A percentile compares a stretch with the other conserved stretches of the same genome.
Evolutionary conservation across 2,329 filamentous ascomycete genomes (phyloP).

Genomic region (Colletotrichum agaves): DNA sequence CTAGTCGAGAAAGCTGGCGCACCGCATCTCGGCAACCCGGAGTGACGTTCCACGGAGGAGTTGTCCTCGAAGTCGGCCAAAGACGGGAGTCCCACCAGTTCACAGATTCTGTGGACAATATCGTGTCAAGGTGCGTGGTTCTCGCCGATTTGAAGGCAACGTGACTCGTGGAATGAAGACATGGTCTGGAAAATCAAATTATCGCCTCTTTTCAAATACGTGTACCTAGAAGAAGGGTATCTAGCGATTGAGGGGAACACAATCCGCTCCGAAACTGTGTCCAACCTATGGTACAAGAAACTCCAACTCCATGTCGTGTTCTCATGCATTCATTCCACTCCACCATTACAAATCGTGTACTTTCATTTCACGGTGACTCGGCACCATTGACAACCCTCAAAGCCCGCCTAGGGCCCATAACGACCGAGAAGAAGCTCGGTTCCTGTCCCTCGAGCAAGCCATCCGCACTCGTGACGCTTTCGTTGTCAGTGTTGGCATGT

Average conservation of each 20-base stretch:
- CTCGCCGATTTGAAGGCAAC: too few relatives aligned
- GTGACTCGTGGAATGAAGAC: too few relatives aligned
- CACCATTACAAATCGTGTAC: background rate
- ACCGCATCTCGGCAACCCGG: background rate
- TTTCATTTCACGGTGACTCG: slow-evolving; percentile 46
- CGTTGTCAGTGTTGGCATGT: slow-evolving; percentile 43
- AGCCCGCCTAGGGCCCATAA: slow-evolving; percentile 75
- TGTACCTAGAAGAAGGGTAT: slow-evolving; percentile 34
- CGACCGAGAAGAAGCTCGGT: slow-evolving; percentile 76
- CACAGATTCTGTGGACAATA: background rate
- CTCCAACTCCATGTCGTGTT: slow-evolving; percentile 27
- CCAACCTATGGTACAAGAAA: background rate
- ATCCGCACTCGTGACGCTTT: slow-evolving; percentile 55
- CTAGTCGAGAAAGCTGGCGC: background rate
- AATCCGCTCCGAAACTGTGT: background rate
- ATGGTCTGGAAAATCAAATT: too few relatives aligned
- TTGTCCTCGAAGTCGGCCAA: background rate
- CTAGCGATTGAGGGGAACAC: slow-evolving; percentile 26
- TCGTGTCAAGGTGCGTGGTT: background rate
- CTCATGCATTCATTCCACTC: slow-evolving; percentile 3
- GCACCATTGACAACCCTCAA: slow-evolving; percentile 73
- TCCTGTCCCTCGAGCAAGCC: slow-evolving; percentile 71
- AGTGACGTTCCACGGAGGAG: slow-evolving; percentile 7
- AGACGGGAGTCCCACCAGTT: too few relatives aligned
- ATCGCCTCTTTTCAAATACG: background rate